Base-by-base conservation (phyloP, 2,329 filamentous ascomycete species). In the Pyrenophora tritici-repentis region DNA sequence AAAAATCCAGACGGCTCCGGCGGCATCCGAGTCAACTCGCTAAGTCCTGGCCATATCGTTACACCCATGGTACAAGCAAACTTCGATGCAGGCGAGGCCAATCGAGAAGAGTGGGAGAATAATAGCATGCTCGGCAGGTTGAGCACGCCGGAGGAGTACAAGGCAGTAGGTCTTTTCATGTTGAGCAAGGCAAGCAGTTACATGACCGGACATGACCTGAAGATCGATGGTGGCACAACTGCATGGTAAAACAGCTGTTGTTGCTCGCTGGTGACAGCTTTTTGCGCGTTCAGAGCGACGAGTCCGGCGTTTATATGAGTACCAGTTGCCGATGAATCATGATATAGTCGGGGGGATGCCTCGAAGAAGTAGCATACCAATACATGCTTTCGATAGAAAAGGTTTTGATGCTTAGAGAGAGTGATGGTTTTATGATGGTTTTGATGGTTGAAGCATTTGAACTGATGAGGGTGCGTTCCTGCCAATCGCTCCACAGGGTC, bases 1-100 rank as follows among this genome's bases (percentile, higher is more conserved):
- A 56, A 60, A 31, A 55, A 66, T 3, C 22, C 48, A 37, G 70
- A 70, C 41, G 88, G 87, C 9, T 73, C 78, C 53, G 76, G 87
- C 59, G 84, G 84, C 17, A 91, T 93, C 64, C 82, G 89, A 3
- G 87, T 92, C 47, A 93, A 93, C 75, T 89, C 86, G 4, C 81
- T 93, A 47, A 90, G 86, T 20, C 88, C 89, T 0, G 89, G 89
- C 18, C 90, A 91, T 68, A 90, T 91, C 65, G 79, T 88, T 22
- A 91, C 88, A 2, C 85, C 88, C 8, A 95, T 96, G 91, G 89
- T 93, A 1, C 82, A 89, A 68, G 82, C 83, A 52, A 83, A 95
- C 33, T 93, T 96, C 65, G 80, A 85, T 56, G 81, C 86, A 55
- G 82, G 86, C 55, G 81, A 88, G 59, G 87, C 85, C 53, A 88